phyloP scores from a whole-genome alignment of 2,329 filamentous ascomycete genomes.

The Cercospora nicotianae region DNA sequence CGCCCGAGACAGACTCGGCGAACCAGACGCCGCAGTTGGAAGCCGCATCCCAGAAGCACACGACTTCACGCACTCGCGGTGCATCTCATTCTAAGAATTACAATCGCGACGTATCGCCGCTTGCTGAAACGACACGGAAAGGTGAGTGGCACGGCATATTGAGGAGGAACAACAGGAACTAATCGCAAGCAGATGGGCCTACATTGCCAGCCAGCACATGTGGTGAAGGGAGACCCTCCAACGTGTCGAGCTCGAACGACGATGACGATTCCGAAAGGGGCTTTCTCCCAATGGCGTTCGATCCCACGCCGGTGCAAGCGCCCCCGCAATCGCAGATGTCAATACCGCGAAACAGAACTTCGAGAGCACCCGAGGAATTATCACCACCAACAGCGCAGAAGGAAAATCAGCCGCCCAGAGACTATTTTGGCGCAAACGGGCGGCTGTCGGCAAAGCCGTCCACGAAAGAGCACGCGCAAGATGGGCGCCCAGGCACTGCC shows the following conservation, averaged over 20 bases:
- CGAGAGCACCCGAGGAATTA: constrained; percentile 26
- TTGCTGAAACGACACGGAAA: constrained; percentile 38
- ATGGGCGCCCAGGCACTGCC: constrained; percentile 38
- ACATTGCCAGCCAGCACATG: constrained; percentile 75
- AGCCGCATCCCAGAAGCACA: constrained; percentile 36
- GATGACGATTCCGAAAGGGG: constrained; percentile 54
- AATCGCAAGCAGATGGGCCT: constrained; percentile 54
- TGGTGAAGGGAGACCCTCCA: constrained; percentile 73
- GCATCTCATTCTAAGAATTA: constrained; percentile 27
- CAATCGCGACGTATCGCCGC: constrained; percentile 39
- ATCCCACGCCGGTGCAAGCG: constrained; percentile 45
- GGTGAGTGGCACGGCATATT: constrained; percentile 31
- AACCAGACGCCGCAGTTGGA: constrained; percentile 70
- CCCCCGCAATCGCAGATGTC: constrained; percentile 23
- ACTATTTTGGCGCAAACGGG: constrained; percentile 45
- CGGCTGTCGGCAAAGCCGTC: constrained; percentile 35
- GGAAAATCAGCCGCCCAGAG: constrained; percentile 40
- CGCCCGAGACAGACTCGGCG: constrained; percentile 61
- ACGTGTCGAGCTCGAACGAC: constrained; percentile 61
- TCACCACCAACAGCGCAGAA: constrained; percentile 30
- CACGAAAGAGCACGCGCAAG: constrained; percentile 44
- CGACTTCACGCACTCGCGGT: constrained; percentile 32
- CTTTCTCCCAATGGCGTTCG: constrained; percentile 54
- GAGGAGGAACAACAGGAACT: constrained; percentile 5
- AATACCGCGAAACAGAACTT: constrained; percentile 32